These are phyloP conservation scores for Lepidium sativum DNA, from an alignment of 345 rosid genomes.

Conservation along the genomic window DNA sequence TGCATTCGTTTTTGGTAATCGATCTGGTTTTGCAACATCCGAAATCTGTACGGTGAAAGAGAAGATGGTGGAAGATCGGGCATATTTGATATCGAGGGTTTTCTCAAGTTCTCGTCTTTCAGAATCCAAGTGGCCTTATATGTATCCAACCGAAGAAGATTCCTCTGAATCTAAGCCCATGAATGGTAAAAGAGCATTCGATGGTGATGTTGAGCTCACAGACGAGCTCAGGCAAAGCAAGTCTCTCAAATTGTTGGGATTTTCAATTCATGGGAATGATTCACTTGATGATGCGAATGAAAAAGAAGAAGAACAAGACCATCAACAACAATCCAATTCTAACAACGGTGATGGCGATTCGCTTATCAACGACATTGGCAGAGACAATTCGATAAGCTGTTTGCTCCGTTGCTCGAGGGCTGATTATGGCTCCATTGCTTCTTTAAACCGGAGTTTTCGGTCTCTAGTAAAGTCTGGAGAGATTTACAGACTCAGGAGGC, in stretches of 20 bases:
- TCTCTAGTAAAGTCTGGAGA: slow-evolving; percentile 41
- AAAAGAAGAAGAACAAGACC: not conserved
- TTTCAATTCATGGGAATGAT: not conserved
- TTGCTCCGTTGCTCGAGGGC: slow-evolving; percentile 55
- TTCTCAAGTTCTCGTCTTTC: slow-evolving; percentile 60
- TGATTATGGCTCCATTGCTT: slow-evolving; percentile 33
- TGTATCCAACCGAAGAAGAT: slow-evolving; percentile 28
- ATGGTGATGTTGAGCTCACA: not conserved
- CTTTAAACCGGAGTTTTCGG: slow-evolving; percentile 38
- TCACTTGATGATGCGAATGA: not conserved
- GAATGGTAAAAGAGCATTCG: slow-evolving; percentile 44
- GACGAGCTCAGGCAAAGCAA: slow-evolving; percentile 26
- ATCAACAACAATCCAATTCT: slow-evolving; percentile 2
- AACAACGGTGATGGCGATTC: slow-evolving; percentile 26
- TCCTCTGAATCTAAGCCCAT: slow-evolving; percentile 15
- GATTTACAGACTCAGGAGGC: slow-evolving; percentile 39
- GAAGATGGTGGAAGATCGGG: slow-evolving; percentile 70
- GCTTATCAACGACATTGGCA: slow-evolving; percentile 55
- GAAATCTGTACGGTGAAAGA: slow-evolving; percentile 2
- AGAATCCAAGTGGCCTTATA: slow-evolving; percentile 50
- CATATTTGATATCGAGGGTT: slow-evolving; percentile 44
- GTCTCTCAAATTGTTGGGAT: slow-evolving; percentile 15
- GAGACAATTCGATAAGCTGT: slow-evolving; percentile 59
- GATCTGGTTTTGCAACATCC: slow-evolving; percentile 1
- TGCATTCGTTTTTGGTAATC: slow-evolving; percentile 1